phyloP scores from a whole-genome alignment of 805 yeast genomes.

The Yamadazyma paraphyllophila region DNA sequence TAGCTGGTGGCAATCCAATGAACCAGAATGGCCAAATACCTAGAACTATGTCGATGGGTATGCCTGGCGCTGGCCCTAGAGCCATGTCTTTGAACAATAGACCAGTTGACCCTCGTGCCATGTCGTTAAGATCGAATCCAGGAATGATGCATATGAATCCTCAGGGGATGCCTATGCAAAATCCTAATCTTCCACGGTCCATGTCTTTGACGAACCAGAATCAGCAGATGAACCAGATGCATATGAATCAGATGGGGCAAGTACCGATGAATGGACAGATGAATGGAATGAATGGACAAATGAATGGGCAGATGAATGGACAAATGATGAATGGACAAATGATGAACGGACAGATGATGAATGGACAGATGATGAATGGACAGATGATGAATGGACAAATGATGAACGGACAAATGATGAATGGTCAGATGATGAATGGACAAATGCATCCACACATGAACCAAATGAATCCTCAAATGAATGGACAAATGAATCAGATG shows the following conservation, averaged over 20 bases:
- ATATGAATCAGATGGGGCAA: slow-evolving; percentile 7
- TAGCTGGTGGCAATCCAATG: slow-evolving; percentile 37
- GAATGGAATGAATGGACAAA: slow-evolving; percentile 3
- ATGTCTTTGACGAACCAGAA: slow-evolving; percentile 6
- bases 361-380: slow-evolving; percentile 2
- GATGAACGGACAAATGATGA: slow-evolving; percentile 2
- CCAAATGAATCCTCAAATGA: slow-evolving; percentile 5
- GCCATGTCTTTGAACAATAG: slow-evolving; percentile 1
- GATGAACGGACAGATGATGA: slow-evolving; percentile 3
- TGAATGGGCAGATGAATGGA: slow-evolving; percentile 1
- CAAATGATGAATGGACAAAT: slow-evolving; percentile 1
- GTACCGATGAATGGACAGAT: slow-evolving; percentile 1
- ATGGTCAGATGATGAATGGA: slow-evolving; percentile 1
- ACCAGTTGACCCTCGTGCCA: slow-evolving; percentile 22
- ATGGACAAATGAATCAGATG: slow-evolving; percentile 6
- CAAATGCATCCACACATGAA: slow-evolving; percentile 3
- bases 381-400: background rate
- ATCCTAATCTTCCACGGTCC: background rate
- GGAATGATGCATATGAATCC: slow-evolving; percentile 5
- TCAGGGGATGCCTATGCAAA: slow-evolving; percentile 1
- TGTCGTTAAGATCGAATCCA: slow-evolving; percentile 22
- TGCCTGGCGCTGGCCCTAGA: slow-evolving; percentile 17
- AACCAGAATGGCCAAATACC: slow-evolving; percentile 17
- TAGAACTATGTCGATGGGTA: slow-evolving; percentile 19
- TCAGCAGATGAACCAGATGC: slow-evolving; percentile 3